Base-by-base conservation (phyloP, 257 asterid species). In the Petunia secreta region DNA sequence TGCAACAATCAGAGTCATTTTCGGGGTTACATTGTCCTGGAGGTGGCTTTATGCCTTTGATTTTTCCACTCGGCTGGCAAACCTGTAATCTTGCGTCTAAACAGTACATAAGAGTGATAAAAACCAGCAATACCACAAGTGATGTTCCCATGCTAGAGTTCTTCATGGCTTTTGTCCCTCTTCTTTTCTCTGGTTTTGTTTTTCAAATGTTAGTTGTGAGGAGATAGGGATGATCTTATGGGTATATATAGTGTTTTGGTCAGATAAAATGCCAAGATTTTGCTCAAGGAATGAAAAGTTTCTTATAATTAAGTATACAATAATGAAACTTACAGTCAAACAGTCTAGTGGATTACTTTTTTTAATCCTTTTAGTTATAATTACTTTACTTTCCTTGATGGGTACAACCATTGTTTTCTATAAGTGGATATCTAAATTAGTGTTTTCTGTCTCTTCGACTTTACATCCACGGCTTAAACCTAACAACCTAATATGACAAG, bases 21-120 rank as follows among this genome's bases (percentile, higher is more conserved):
- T 85, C 86, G 1, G 55, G 78, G 80, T 89, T 89, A 46, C 90
- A 89, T 77, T 85, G 67, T 5, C 92, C 88, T 8, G 85, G 88
- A 25, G 84, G 92, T 7, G 86, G 92, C 3, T 68, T 85, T 77
- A 40, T 82, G 44, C 87, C 89, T 39, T 8, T 71, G 41, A 84
- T 83, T 8, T 62, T 83, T 8, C 89, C 90, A 39, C 86, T 89
- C 6, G 90, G 87, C 54, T 81, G 81, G 78, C 90, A 89, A 1
- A 81, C 34, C 75, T 37, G 58, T 16, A 54, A 46, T 48, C 77
- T 40, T 14, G 63, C 65, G 36, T 48, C 36, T n/a, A 39, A 75
- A 44, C 6, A 46, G 46, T 5, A 44, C 54, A 83, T 75, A 62
- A 81, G 9, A 8, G 5, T 58, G 46, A 43, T n/a, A 38, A 83